Conservation (phyloP, 78 protist species). For the Polysphondylium violaceum region DNA sequence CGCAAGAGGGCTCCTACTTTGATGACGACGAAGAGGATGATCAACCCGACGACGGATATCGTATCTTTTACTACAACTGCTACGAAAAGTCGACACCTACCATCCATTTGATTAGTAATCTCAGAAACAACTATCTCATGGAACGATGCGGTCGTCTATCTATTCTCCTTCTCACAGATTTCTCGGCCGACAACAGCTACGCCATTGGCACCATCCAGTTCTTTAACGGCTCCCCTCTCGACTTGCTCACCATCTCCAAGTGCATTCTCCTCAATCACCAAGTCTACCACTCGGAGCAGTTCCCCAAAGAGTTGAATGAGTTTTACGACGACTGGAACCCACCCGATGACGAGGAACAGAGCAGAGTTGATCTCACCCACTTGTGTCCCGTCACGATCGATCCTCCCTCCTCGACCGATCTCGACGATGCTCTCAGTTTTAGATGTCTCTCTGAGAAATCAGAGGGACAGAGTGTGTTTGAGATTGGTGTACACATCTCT, state of each 20-base stretch:
- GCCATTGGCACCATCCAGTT: constrained; percentile 73
- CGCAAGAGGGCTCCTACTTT: neutral
- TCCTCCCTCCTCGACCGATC: constrained; percentile 74
- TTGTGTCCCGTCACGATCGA: constrained; percentile 65
- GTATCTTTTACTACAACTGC: constrained; percentile 45
- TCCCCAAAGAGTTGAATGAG: constrained; percentile 37
- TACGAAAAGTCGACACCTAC: constrained; percentile 72
- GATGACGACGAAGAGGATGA: neutral
- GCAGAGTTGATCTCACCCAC: constrained; percentile 66
- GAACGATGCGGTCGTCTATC: constrained; percentile 74
- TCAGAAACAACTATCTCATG: neutral
- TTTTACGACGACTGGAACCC: constrained; percentile 61
- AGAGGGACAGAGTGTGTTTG: constrained; percentile 58
- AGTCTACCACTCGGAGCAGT: constrained; percentile 60
- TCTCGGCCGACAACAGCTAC: constrained; percentile 44
- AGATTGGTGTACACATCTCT: constrained; percentile 66
- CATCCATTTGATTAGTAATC: constrained; percentile 40
- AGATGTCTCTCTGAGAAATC: constrained; percentile 24
- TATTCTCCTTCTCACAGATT: constrained; percentile 43
- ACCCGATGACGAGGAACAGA: constrained; percentile 29
- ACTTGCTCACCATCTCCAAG: constrained; percentile 20
- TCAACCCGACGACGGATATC: neutral
- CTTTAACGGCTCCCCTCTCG: constrained; percentile 64
- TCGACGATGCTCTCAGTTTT: constrained; percentile 66
- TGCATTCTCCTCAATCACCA: constrained; percentile 73